These are phyloP conservation scores for Kurtzmaniella cleridarum DNA, from an alignment of 805 yeast genomes.

Conservation along the genomic window DNA sequence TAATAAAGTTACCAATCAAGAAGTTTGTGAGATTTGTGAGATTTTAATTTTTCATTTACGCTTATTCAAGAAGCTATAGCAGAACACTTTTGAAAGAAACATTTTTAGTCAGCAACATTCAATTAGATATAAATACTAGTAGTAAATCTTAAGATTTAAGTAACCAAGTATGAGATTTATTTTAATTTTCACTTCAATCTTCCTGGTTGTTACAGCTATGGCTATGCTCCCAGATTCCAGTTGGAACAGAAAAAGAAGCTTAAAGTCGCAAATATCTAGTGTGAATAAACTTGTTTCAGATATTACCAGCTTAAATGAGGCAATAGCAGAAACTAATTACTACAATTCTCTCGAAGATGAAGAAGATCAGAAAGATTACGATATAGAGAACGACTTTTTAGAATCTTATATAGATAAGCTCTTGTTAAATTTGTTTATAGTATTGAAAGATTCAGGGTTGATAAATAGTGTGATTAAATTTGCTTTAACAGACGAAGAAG, in stretches of 20 bases:
- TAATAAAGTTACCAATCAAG: too few relatives aligned
- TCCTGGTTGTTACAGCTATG: background rate
- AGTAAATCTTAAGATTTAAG: too few relatives aligned
- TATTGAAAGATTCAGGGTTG: slow-evolving; percentile 25
- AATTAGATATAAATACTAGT: too few relatives aligned
- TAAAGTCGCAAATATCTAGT: too few relatives aligned
- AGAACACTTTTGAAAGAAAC: too few relatives aligned
- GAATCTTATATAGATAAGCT: slow-evolving; percentile 12
- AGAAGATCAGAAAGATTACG: slow-evolving; percentile 2
- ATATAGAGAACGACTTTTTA: background rate
- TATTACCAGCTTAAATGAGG: background rate
- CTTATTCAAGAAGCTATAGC: too few relatives aligned
- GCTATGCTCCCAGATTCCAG: too few relatives aligned
- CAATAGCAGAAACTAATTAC: background rate
- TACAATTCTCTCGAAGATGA: background rate
- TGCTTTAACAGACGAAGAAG: slow-evolving; percentile 24
- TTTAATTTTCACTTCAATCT: background rate
- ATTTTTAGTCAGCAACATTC: too few relatives aligned
- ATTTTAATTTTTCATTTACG: too few relatives aligned
- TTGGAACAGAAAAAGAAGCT: background rate
- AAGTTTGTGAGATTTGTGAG: too few relatives aligned
- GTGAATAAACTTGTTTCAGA: background rate
- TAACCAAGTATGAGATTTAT: background rate
- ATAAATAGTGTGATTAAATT: slow-evolving; percentile 20
- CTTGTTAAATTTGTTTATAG: slow-evolving; percentile 17